Evolutionary conservation across 495 filamentous ascomycete species (phyloP).

Genomic region (Jackrogersella minutella): DNA sequence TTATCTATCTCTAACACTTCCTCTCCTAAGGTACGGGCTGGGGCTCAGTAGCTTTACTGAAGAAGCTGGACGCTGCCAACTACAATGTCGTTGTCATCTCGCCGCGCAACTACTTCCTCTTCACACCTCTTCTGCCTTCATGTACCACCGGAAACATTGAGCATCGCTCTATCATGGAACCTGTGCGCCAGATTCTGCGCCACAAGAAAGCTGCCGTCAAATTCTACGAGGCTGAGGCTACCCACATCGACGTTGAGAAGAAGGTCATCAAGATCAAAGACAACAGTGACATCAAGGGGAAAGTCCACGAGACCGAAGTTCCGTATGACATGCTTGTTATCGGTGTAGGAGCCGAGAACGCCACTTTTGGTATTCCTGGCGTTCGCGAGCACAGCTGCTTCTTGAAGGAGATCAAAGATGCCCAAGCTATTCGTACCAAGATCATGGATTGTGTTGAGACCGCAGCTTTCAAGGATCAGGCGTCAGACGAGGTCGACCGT

Average conservation of each 20-base stretch:
- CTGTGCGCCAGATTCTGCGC: slow-evolving; percentile 90
- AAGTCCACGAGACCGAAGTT: slow-evolving; percentile 82
- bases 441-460: slow-evolving; percentile 99
- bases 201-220: slow-evolving; percentile 91
- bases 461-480: slow-evolving; percentile 97
- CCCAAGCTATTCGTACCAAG: slow-evolving; percentile 92
- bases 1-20: slow-evolving; percentile 21
- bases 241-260: slow-evolving; percentile 92
- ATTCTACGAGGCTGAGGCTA: slow-evolving; percentile 98
- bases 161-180: slow-evolving; percentile 99
- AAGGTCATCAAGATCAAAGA: slow-evolving; percentile 89
- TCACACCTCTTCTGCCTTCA: slow-evolving; percentile 95
- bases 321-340: slow-evolving; percentile 98
- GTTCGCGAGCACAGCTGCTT: slow-evolving; percentile 96
- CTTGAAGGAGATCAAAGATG: slow-evolving; percentile 96
- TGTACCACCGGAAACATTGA: slow-evolving; percentile 98
- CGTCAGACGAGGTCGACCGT: slow-evolving; percentile 86
- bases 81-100: slow-evolving; percentile 98
- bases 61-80: slow-evolving; percentile 97
- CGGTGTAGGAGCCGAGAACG: slow-evolving; percentile 96
- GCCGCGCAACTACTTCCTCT: slow-evolving; percentile 99
- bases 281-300: slow-evolving; percentile 91
- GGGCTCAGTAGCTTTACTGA: slow-evolving; percentile 95
- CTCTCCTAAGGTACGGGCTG: slow-evolving; percentile 71
- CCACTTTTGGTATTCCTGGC: slow-evolving; percentile 96